Conservation (phyloP, 306 rosid genomes). For the Fagus sylvatica region DNA sequence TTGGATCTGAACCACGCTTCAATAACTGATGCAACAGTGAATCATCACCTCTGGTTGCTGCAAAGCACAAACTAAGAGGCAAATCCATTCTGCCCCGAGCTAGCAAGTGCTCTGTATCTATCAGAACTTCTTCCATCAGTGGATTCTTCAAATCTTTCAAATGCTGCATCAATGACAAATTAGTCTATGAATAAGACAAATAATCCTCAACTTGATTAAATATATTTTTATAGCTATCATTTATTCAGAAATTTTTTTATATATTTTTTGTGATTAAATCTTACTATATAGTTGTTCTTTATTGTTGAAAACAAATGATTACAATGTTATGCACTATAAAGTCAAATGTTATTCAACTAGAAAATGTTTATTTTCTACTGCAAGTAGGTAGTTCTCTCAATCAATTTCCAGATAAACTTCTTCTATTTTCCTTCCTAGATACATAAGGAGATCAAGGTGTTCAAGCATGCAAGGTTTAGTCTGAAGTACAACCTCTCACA, state of each 20-base stretch:
- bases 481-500: background rate
- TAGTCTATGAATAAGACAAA: background rate
- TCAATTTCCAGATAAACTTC: background rate
- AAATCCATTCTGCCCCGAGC: slow-evolving; percentile 57
- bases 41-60: slow-evolving; percentile 55
- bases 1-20: slow-evolving; percentile 61
- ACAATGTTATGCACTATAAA: background rate
- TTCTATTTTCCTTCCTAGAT: too few relatives aligned
- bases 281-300: background rate
- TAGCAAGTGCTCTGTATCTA: slow-evolving; percentile 56
- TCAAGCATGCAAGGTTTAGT: background rate
- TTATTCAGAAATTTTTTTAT: background rate
- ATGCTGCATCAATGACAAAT: slow-evolving; percentile 39
- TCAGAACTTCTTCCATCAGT: slow-evolving; percentile 45
- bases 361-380: background rate
- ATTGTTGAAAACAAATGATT: background rate
- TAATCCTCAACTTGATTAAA: slow-evolving; percentile 2
- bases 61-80: slow-evolving; percentile 66
- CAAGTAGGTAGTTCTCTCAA: background rate
- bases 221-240: background rate
- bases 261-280: background rate
- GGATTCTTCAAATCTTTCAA: slow-evolving; percentile 41
- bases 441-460: background rate
- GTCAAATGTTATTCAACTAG: too few relatives aligned
- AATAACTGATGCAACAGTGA: slow-evolving; percentile 51